Base-by-base conservation (phyloP, 208 protist species). In the Trypanosoma cruzi region DNA sequence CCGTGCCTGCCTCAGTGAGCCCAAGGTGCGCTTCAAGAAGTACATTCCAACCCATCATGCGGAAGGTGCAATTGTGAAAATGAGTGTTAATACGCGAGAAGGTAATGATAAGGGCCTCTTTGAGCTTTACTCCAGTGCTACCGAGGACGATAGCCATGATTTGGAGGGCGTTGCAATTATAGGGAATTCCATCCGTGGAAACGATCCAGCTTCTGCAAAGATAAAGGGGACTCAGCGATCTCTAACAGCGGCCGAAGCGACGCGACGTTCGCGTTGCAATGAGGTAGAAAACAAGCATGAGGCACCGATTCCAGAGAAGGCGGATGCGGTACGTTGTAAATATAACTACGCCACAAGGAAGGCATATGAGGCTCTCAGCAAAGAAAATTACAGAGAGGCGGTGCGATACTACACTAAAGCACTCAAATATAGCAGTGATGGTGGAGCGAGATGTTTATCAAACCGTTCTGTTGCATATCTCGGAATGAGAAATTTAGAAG, bases 1-100 rank as follows among this genome's bases (percentile, higher is more conserved):
- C 69, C 85, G 90, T 13, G 90, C 90, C 34, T 94, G 88, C 54
- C 79, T 96, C 40, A 82, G 82, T 40, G 86, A 94, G 53, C 86
- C 88, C 0, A 93, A 89, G 67, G 86, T 93, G 70, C 90, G 81
- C 71, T 79, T 84, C 42, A 92, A 80, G 22, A 83, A 85, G 18
- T 91, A 89, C 73, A 85, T 75, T 3, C 70, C 70, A 40, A n/a
- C 29, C 49, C 44, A 64, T 29, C 14, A 24, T 6, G 13, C n/a
- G 44, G 48, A 64, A 24, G 29, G 22, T 26, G 26, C 0, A 5
- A 29, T 40, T 18, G 14, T 16, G 4, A 3, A 13, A 13, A 50
- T 64, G 0, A 4, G 13, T 16, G 31, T 7, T 24, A 32, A 58
- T 6, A 42, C 22, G 18, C 48, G 48, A 5, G 53, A 53, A 2